Base-by-base conservation (phyloP, 192 early-diverging fungal genomes). In the Rhizoclosmatium sp. region DNA sequence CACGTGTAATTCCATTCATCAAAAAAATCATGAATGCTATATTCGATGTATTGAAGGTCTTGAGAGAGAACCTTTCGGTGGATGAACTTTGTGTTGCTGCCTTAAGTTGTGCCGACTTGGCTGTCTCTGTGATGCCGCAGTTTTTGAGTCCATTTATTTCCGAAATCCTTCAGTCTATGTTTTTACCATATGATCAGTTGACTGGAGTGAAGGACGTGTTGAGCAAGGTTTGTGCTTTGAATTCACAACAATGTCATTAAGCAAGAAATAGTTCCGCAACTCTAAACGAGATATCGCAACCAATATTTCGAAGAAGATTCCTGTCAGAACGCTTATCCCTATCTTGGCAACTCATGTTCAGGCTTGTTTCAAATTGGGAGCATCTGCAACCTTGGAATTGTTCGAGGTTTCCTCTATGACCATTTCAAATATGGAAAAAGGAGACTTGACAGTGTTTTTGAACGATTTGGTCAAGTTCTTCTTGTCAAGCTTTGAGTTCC, bases 381-480 rank as follows among this genome's bases (percentile, higher is more conserved):
- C 86, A 0, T 59, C 69, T 14, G 81, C 91, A 0, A 75, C 92
- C 21, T 79, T 93, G 80, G 87, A 90, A 39, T 83, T 95, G 64
- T 86, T 94, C 64, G 86, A 85, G 42, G 85, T 98, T 71, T 88
- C 91, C 31, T 87, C 89, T 21, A 86, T 90, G 69, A 85, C 92
- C 1, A 89, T 94, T 56, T 76, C 80, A 0, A 81, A 91, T 39
- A 86, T 97, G 87, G 82, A 91, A 44, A 87, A 91, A 42, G 83
- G 85, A 62, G 85, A 88, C 23, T 82, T 98, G 71, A 81, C 87
- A n/a, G 85, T 90, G 73, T 89, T 91, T 83, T 90, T 93, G 82
- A 93, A 89, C 60, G 92, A 92, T 23, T 83, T 97, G 75, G 93
- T 96, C 90, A 93, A 94, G 82, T 93, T 97, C 83, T 97, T 97